Evolutionary conservation across 495 filamentous ascomycete species (phyloP).

Genomic region (Corynascus novoguineensis): DNA sequence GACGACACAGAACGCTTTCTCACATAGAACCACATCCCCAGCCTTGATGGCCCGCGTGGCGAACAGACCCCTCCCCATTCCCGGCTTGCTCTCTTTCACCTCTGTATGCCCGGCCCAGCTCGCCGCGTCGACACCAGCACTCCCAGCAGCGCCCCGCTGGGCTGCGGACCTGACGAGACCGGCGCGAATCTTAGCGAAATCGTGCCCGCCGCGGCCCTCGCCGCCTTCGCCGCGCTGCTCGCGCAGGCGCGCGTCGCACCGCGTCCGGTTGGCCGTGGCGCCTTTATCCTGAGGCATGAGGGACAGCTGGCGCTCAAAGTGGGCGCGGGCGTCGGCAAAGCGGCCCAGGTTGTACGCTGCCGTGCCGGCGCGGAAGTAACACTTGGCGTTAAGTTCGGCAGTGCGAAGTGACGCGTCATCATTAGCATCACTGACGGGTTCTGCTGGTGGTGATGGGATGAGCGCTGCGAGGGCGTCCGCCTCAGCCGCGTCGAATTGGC

Average conservation of each 20-base stretch:
- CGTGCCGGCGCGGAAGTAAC: not conserved
- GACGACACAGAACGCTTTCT: conserved; percentile 5
- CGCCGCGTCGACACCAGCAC: not conserved
- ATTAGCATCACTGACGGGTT: not conserved
- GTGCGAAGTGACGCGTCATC: not conserved
- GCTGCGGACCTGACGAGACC: not conserved
- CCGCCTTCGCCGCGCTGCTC: not conserved
- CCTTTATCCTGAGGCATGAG: not conserved
- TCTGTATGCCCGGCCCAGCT: not conserved
- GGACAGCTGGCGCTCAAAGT: not conserved
- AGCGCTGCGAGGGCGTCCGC: not conserved
- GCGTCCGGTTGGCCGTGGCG: not conserved
- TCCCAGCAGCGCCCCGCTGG: not conserved
- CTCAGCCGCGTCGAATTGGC: not conserved
- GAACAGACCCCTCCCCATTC: not conserved
- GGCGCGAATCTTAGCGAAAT: not conserved
- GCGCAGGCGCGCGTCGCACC: not conserved
- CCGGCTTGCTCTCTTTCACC: not conserved
- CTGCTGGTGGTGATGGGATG: not conserved
- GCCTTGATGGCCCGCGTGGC: not conserved
- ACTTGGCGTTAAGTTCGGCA: not conserved
- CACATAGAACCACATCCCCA: not conserved
- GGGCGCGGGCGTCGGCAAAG: not conserved
- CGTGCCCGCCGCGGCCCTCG: no score
- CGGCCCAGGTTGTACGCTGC: not conserved